Evolutionary conservation across 768 basidiomycete species (phyloP), one percentile per base, ranked within the genome.

Genomic region (Russula foetens): DNA sequence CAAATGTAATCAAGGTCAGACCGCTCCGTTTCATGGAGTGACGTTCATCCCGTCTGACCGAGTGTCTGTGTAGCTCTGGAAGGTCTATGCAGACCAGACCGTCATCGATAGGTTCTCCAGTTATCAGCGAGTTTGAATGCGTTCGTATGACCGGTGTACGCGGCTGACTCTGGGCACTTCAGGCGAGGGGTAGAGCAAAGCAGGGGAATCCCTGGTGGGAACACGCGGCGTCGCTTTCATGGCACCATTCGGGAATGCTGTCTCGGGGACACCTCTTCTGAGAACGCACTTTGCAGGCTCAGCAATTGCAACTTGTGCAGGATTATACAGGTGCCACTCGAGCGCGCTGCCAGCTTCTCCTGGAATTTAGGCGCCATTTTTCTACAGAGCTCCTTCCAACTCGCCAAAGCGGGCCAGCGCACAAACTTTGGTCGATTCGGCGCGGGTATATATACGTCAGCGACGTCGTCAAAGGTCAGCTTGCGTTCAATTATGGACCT

Each of bases 161-260:
- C 19, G 14, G 7, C 45, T 51, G 46, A 54, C 35, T 43, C 38
- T 17, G 24, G 2, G n/a, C 28, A 15, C 17, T 11, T 21, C 35
- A 67, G 67, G 38, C 63, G 59, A 11, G 39, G 43, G 6, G 48
- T 67, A 19, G 66, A 63, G 49, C 63, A 59, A n/a, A 56, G 51
- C 15, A 60, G 43, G 6, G 47, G 43, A 21, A n/a, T 52, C 15
- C 4, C 23, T 5, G 53, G 47, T 28, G 69, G 63, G 11, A 71
- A 71, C 39, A 64, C 65, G n/a, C 46, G 59, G 38, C 65, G 69
- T n/a, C 66, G 70, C 33, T 71, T 68, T 62, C 70, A 71, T 53
- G 70, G 70, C 2, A 71, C 70, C 19, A 46, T 63, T 7, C 65
- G 70, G 23, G 46, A 50, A 17, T 71, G 70, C 47, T 15, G 54